Percentiles rank a stretch among this genome's conserved stretches.
phyloP scores from a whole-genome alignment of 768 basidiomycete genomes.

The Tricholoma sp. region DNA sequence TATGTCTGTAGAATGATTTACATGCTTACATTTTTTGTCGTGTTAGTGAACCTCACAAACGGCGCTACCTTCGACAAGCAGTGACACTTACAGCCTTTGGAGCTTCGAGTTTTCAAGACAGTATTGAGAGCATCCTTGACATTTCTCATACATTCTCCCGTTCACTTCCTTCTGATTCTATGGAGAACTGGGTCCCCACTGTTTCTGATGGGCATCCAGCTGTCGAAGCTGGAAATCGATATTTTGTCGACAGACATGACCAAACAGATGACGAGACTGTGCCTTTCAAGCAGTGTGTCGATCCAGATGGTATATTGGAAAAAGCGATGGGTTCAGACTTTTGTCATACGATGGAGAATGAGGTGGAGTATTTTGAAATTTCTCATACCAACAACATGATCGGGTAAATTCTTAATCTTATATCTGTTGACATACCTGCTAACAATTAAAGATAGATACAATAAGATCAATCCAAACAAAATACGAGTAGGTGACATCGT shows the following conservation, averaged over 20 bases:
- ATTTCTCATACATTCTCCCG: too few relatives aligned
- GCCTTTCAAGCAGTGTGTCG: neutral
- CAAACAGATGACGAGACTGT: neutral
- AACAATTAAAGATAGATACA: neutral
- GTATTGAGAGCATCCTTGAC: too few relatives aligned
- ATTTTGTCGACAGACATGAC: neutral
- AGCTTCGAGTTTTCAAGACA: too few relatives aligned
- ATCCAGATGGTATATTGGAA: neutral
- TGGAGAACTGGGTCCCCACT: neutral
- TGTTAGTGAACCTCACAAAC: too few relatives aligned
- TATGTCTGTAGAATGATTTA: too few relatives aligned
- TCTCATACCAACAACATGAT: neutral
- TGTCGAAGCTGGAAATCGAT: neutral
- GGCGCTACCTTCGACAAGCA: too few relatives aligned
- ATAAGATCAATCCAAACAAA: neutral
- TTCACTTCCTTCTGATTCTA: constrained; percentile 9
- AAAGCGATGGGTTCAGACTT: neutral
- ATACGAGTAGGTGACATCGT: neutral
- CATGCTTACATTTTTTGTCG: too few relatives aligned
- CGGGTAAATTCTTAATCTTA: neutral
- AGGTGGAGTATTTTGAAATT: neutral
- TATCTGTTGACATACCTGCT: neutral
- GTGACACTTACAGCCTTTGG: too few relatives aligned
- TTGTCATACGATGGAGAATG: neutral
- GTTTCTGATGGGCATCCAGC: neutral